Conservation (phyloP, 2,329 filamentous ascomycete genomes). For the Trichoderma citrinoviride region DNA sequence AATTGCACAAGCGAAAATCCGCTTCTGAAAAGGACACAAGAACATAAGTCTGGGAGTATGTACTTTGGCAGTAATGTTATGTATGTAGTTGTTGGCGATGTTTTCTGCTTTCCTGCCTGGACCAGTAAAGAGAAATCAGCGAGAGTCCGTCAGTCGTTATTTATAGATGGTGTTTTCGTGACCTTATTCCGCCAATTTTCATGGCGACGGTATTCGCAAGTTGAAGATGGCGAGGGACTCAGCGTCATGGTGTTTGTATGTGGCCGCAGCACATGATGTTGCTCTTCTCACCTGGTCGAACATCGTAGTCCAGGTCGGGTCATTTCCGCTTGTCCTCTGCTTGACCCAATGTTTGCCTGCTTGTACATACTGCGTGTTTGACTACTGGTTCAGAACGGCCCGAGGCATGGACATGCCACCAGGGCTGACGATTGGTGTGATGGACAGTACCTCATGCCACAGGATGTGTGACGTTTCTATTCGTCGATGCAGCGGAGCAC, state of each 20-base stretch:
- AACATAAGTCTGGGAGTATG: too few relatives aligned
- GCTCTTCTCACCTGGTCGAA: too few relatives aligned
- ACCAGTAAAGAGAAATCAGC: not conserved
- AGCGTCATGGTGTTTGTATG: too few relatives aligned
- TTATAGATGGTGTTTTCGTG: not conserved
- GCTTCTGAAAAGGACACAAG: not conserved
- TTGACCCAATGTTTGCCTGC: too few relatives aligned
- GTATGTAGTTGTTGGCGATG: not conserved
- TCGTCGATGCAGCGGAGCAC: slow-evolving; percentile 13
- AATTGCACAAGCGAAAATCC: not conserved
- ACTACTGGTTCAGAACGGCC: not conserved
- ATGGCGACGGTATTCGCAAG: too few relatives aligned
- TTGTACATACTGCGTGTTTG: not conserved
- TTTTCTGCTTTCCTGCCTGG: not conserved
- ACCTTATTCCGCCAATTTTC: too few relatives aligned
- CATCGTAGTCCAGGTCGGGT: not conserved
- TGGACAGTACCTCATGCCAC: not conserved
- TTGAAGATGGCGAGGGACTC: not conserved
- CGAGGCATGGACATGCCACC: not conserved
- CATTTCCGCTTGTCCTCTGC: not conserved
- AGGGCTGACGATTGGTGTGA: slow-evolving; percentile 1
- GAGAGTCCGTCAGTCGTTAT: not conserved
- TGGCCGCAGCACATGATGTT: too few relatives aligned
- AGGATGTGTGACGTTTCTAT: not conserved
- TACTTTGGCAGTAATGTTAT: not conserved